phyloP scores from a whole-genome alignment of 225 moss, liverwort and hornwort genomes.

The Lunularia cruciata region DNA sequence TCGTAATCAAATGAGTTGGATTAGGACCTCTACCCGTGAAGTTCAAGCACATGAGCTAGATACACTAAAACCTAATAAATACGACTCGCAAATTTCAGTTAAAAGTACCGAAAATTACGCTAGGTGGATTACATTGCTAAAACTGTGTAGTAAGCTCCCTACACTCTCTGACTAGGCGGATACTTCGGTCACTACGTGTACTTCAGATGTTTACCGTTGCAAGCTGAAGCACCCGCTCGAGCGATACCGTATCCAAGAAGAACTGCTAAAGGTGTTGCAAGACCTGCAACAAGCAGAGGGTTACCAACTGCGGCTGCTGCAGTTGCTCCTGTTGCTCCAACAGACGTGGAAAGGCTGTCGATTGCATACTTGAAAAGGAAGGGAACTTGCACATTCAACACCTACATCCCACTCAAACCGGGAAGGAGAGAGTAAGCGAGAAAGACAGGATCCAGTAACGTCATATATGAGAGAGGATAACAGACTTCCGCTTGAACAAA shows the following conservation, averaged over 20 bases:
- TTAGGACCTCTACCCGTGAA: too few species aligned
- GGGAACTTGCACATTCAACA: constrained; percentile 98
- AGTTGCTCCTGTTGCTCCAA: constrained; percentile 89
- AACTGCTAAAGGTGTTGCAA: constrained; percentile 90
- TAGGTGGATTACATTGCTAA: too few species aligned
- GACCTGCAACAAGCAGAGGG: constrained; percentile 46
- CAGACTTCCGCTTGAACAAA: too few species aligned
- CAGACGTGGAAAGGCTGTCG: constrained; percentile 81
- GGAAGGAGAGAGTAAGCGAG: not conserved
- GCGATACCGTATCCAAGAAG: constrained; percentile 97
- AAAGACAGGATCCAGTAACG: not conserved
- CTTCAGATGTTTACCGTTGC: constrained; percentile 63
- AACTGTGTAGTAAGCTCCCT: too few species aligned
- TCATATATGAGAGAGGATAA: too few species aligned
- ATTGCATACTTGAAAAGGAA: constrained; percentile 97
- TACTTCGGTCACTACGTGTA: not conserved
- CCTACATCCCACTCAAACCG: constrained; percentile 49
- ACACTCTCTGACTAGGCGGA: too few species aligned
- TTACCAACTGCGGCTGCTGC: constrained; percentile 69
- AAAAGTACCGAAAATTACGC: too few species aligned
- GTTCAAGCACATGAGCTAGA: too few species aligned
- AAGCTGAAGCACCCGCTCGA: constrained; percentile 89
- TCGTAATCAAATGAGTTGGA: not conserved
- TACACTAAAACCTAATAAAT: too few species aligned
- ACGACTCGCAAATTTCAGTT: too few species aligned